These are phyloP conservation scores for Fusarium napiforme DNA, from an alignment of 2,329 filamentous ascomycete genomes.

Conservation along the genomic window DNA sequence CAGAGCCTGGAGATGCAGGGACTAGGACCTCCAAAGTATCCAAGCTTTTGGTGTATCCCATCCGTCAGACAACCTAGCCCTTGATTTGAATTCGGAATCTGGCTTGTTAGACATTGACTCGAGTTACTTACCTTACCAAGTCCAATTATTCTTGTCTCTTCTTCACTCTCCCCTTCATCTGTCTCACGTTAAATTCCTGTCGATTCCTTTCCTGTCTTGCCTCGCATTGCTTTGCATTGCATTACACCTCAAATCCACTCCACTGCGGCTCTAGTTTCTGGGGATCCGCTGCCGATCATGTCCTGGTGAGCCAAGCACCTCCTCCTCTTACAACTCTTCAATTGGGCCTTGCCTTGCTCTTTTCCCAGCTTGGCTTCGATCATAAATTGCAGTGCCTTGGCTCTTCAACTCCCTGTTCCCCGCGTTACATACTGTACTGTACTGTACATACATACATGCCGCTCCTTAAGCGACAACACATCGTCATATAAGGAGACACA, in stretches of 20 bases:
- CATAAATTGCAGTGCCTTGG: constrained; percentile 13
- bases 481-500: constrained; percentile 24
- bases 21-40: constrained; percentile 26
- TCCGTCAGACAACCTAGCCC: constrained; percentile 19
- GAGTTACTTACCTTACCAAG: neutral
- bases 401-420: constrained; percentile 22
- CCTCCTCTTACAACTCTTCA: constrained; percentile 25
- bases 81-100: neutral
- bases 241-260: neutral
- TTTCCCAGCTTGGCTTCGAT: constrained; percentile 24
- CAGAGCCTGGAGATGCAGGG: constrained; percentile 33
- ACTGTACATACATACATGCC: constrained; percentile 17
- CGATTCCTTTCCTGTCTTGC: constrained; percentile 16
- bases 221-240: constrained; percentile 7
- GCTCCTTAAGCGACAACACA: constrained; percentile 21
- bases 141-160: neutral
- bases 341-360: constrained; percentile 4
- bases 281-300: constrained; percentile 40
- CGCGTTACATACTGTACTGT: constrained; percentile 7
- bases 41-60: constrained; percentile 32
- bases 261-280: constrained; percentile 31
- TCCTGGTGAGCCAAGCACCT: constrained; percentile 40
- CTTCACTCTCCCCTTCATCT: neutral
- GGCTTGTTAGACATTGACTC: constrained; percentile 1
- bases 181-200: constrained; percentile 12